Evolutionary conservation across 768 basidiomycete genomes (phyloP).

Genomic region (Kwoniella dejecticola): DNA sequence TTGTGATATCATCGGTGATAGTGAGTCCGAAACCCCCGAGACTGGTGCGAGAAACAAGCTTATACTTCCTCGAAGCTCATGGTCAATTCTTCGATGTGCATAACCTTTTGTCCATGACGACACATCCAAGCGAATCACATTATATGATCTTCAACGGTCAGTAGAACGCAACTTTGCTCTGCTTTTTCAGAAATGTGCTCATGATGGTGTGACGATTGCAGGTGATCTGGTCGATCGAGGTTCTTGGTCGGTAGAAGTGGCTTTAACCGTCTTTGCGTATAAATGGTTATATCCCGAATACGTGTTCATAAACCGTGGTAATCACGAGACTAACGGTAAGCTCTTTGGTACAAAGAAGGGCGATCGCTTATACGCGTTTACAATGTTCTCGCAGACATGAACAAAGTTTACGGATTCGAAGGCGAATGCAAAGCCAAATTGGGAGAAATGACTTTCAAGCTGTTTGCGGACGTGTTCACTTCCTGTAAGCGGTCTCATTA

Average conservation of each 20-base stretch:
- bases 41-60: slow-evolving; percentile 3
- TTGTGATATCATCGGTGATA: slow-evolving; percentile 93
- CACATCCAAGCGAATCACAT: slow-evolving; percentile 80
- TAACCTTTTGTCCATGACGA: slow-evolving; percentile 81
- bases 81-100: slow-evolving; percentile 95
- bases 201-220: too few relatives aligned
- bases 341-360: too few relatives aligned
- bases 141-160: slow-evolving; percentile 57
- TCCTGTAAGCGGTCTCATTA: slow-evolving; percentile 62
- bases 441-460: slow-evolving; percentile 92
- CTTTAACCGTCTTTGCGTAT: slow-evolving; percentile 87
- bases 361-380: too few relatives aligned
- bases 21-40: slow-evolving; percentile 32
- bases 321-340: slow-evolving; percentile 63
- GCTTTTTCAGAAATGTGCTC: too few relatives aligned
- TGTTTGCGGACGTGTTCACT: slow-evolving; percentile 93
- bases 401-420: slow-evolving; percentile 60
- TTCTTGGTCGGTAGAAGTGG: slow-evolving; percentile 61
- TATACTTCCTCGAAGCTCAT: slow-evolving; percentile 12
- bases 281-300: slow-evolving; percentile 93
- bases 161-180: background rate
- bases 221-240: slow-evolving; percentile 84
- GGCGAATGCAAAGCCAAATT: slow-evolving; percentile 97
- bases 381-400: slow-evolving; percentile 87
- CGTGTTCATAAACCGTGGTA: slow-evolving; percentile 93